Conservation (phyloP, 2,329 filamentous ascomycete species). For the Tricladium varicosporioides region DNA sequence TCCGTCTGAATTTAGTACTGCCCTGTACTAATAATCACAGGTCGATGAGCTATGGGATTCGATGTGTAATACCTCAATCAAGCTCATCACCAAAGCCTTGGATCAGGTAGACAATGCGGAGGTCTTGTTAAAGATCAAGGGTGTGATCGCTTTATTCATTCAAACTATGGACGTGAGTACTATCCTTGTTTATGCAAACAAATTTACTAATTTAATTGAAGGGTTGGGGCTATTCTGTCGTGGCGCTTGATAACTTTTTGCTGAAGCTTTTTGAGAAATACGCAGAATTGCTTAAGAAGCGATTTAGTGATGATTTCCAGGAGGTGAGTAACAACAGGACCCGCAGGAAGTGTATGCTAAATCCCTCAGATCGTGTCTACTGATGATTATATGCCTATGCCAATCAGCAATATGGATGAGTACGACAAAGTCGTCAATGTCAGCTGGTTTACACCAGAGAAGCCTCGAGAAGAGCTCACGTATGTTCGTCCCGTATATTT, state of each 20-base stretch:
- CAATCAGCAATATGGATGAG: slow-evolving; percentile 83
- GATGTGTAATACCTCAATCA: slow-evolving; percentile 87
- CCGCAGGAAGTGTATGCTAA: slow-evolving; percentile 14
- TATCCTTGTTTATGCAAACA: neutral
- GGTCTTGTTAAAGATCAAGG: slow-evolving; percentile 89
- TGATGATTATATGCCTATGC: slow-evolving; percentile 99
- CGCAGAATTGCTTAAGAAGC: slow-evolving; percentile 81
- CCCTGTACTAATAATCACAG: slow-evolving; percentile 41
- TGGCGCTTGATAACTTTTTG: slow-evolving; percentile 77
- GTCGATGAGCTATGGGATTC: slow-evolving; percentile 99
- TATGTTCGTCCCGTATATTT: slow-evolving; percentile 41
- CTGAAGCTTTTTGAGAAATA: slow-evolving; percentile 93
- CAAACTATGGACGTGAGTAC: slow-evolving; percentile 87
- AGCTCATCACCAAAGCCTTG: slow-evolving; percentile 76
- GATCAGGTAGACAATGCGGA: slow-evolving; percentile 83
- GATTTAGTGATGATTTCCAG: slow-evolving; percentile 94
- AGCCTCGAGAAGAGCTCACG: slow-evolving; percentile 70
- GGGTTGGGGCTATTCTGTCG: slow-evolving; percentile 88
- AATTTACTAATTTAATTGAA: slow-evolving; percentile 35
- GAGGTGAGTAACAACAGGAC: slow-evolving; percentile 54
- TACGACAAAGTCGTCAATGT: slow-evolving; percentile 96
- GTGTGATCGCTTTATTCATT: slow-evolving; percentile 88
- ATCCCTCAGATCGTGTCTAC: slow-evolving; percentile 67
- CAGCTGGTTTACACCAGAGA: slow-evolving; percentile 91
- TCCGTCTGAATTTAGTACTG: neutral